A percentile compares a stretch with the other conserved stretches of the same genome.
Evolutionary conservation across 768 basidiomycete genomes (phyloP).

Genomic region (Amanita muscaria): DNA sequence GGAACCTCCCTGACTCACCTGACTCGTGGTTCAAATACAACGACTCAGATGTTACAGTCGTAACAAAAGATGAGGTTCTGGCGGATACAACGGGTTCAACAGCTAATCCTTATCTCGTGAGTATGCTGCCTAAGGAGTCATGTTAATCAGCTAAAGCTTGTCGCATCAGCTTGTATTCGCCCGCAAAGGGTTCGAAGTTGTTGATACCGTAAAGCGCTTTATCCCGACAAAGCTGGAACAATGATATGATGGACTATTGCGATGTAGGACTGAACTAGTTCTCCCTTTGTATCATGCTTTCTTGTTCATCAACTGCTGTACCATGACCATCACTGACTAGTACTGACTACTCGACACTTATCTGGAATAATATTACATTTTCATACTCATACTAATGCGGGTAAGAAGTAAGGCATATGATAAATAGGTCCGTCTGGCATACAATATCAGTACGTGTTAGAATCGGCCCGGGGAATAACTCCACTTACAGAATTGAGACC

Average conservation of each 20-base stretch:
- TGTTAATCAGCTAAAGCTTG: background rate
- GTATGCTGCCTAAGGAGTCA: conserved; percentile 17
- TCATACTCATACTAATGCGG: too few relatives aligned
- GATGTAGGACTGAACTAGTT: background rate
- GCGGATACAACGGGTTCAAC: conserved; percentile 85
- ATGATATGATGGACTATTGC: background rate
- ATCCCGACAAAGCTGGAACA: conserved; percentile 20
- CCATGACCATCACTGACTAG: conserved; percentile 2
- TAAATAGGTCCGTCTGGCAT: too few relatives aligned
- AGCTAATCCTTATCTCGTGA: conserved; percentile 83
- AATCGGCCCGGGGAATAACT: too few relatives aligned
- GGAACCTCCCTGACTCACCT: conserved; percentile 69
- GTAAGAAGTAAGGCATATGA: too few relatives aligned
- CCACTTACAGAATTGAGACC: too few relatives aligned
- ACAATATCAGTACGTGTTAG: too few relatives aligned
- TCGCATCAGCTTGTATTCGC: conserved; percentile 67
- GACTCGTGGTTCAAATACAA: conserved; percentile 97
- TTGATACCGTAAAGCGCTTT: conserved; percentile 74
- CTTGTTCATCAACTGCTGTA: background rate
- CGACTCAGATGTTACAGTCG: conserved; percentile 76
- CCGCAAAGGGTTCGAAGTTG: conserved; percentile 67
- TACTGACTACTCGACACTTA: too few relatives aligned
- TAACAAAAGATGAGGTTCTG: conserved; percentile 74
- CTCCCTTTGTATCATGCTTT: background rate
- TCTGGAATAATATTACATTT: background rate